Percentiles rank a stretch among this genome's conserved stretches.
Conservation (phyloP, 2,329 filamentous ascomycete genomes). For the Epichloe sylvatica region DNA sequence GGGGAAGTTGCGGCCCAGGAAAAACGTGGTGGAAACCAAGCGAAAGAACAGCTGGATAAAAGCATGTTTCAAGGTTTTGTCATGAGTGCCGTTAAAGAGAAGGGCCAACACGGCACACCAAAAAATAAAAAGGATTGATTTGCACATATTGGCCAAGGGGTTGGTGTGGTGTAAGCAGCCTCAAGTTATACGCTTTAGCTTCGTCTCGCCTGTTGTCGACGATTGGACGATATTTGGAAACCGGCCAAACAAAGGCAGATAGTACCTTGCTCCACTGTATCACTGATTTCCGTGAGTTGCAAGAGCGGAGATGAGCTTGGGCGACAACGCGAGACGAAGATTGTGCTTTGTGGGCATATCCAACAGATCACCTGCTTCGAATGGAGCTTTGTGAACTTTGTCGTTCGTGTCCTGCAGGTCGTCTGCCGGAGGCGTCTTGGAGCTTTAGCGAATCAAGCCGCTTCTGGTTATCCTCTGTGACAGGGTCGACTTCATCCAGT, state of each 20-base stretch:
- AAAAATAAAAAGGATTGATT: background rate
- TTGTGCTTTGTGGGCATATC: background rate
- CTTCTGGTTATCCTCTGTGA: constrained; percentile 72
- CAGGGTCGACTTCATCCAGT: constrained; percentile 64
- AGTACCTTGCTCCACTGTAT: background rate
- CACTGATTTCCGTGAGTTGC: background rate
- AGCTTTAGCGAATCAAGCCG: constrained; percentile 80
- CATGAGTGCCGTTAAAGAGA: constrained; percentile 3
- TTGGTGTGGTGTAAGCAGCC: too few relatives aligned
- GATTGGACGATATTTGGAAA: background rate
- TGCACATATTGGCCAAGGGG: background rate
- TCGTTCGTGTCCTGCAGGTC: constrained; percentile 41
- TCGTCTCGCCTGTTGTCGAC: background rate
- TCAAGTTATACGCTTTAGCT: background rate
- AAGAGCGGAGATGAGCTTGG: background rate
- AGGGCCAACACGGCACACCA: background rate
- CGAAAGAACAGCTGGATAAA: background rate
- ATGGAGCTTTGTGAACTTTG: constrained; percentile 44
- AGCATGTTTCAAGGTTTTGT: constrained; percentile 2
- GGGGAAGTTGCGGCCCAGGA: background rate
- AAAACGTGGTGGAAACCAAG: background rate
- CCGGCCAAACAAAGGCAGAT: background rate
- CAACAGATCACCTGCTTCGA: constrained; percentile 32
- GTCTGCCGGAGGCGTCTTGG: constrained; percentile 59
- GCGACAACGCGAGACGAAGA: background rate